These are phyloP conservation scores for Ettlia oleoabundans DNA, from an alignment of 139 green algal genomes.

Conservation along the genomic window DNA sequence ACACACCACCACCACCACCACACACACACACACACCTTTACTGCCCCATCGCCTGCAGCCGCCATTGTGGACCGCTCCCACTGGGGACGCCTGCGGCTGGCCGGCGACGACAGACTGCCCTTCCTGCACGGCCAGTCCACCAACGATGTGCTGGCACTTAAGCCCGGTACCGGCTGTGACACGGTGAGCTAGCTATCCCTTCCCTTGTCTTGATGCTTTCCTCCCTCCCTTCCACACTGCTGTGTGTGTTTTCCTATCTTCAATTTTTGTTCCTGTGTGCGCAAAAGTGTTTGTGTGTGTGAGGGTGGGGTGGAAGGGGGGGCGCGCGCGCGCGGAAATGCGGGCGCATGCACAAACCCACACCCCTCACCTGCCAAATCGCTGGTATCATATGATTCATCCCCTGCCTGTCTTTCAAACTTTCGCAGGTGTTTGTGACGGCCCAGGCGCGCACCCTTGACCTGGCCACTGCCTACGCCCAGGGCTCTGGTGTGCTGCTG, in stretches of 20 bases:
- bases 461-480: conserved; percentile 60
- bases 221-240: too few species aligned
- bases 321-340: too few species aligned
- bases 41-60: conserved; percentile 53
- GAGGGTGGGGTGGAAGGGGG: too few species aligned
- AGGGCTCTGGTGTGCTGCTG: conserved; percentile 59
- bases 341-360: too few species aligned
- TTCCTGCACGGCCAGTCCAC: conserved; percentile 85
- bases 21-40: not conserved
- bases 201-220: too few species aligned
- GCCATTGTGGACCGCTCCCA: conserved; percentile 78
- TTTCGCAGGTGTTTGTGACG: conserved; percentile 70
- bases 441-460: conserved; percentile 70
- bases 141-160: conserved; percentile 52
- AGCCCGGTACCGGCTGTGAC: conserved; percentile 61
- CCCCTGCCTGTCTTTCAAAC: not conserved
- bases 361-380: not conserved
- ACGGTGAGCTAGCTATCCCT: conserved; percentile 70
- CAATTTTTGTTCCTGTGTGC: too few species aligned
- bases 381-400: not conserved
- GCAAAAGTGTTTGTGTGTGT: too few species aligned
- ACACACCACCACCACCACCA: not conserved
- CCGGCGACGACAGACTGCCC: conserved; percentile 52
- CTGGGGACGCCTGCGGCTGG: conserved; percentile 75
- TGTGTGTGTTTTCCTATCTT: too few species aligned